Percentiles rank a stretch among this genome's conserved stretches.
Conservation (phyloP, 306 rosid genomes). For the Hippophae gyantsensis region DNA sequence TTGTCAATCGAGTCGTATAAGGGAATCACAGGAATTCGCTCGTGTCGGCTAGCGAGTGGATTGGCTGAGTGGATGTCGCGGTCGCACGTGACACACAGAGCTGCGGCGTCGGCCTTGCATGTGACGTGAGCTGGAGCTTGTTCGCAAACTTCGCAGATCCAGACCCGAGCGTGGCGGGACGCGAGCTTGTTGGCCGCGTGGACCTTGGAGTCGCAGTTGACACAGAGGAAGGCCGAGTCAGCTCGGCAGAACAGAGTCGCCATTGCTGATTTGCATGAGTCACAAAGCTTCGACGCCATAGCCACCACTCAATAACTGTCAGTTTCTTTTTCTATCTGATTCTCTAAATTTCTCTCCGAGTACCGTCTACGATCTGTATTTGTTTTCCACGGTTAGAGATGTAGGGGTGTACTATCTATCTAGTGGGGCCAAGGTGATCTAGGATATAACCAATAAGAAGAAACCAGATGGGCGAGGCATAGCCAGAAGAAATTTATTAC, state of each 20-base stretch:
- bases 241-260: slow-evolving; percentile 84
- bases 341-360: not conserved
- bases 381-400: not conserved
- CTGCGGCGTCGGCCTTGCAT: slow-evolving; percentile 94
- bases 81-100: slow-evolving; percentile 80
- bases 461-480: slow-evolving; percentile 33
- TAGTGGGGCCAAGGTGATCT: slow-evolving; percentile 51
- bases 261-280: slow-evolving; percentile 73
- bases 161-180: slow-evolving; percentile 84
- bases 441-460: not conserved
- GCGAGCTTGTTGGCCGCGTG: slow-evolving; percentile 95
- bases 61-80: slow-evolving; percentile 90
- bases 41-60: slow-evolving; percentile 88
- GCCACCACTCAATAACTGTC: too few species aligned
- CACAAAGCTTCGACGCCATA: slow-evolving; percentile 97
- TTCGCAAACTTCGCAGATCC: slow-evolving; percentile 83
- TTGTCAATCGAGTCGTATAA: slow-evolving; percentile 39
- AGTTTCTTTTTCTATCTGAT: not conserved
- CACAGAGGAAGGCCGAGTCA: slow-evolving; percentile 83
- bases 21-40: slow-evolving; percentile 55
- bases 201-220: slow-evolving; percentile 52
- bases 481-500: slow-evolving; percentile 31
- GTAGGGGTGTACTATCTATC: slow-evolving; percentile 22
- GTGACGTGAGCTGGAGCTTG: slow-evolving; percentile 87
- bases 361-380: not conserved